Evolutionary conservation across 306 rosid species (phyloP).

Genomic region (Dalbergia cochinchinensis): DNA sequence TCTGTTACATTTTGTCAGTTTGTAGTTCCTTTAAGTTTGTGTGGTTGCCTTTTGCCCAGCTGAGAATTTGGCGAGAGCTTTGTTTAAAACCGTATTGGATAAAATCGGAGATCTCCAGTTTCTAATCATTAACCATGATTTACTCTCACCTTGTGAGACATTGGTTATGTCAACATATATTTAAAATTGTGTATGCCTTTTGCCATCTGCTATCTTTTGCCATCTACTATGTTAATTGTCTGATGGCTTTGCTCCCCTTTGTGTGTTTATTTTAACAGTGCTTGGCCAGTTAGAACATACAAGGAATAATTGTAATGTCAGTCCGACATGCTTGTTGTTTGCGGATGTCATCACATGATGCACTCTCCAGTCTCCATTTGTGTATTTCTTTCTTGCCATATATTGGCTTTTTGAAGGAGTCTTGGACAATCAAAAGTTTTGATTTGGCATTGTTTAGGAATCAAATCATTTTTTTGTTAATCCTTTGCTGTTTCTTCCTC

Average conservation of each 20-base stretch:
- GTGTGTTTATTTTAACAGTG: neutral
- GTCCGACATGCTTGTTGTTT: conserved; percentile 10
- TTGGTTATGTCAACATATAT: neutral
- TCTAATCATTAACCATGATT: neutral
- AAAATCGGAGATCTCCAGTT: conserved; percentile 14
- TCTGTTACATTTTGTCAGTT: neutral
- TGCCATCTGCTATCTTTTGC: neutral
- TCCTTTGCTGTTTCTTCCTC: conserved; percentile 1
- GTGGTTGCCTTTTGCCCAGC: neutral
- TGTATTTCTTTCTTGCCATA: conserved; percentile 15
- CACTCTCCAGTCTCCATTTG: neutral
- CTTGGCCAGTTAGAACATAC: neutral
- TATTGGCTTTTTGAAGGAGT: conserved; percentile 6
- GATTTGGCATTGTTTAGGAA: conserved; percentile 23
- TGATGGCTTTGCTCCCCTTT: neutral
- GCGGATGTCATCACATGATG: neutral
- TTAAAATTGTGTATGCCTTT: neutral
- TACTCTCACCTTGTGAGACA: neutral
- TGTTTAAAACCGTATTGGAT: neutral
- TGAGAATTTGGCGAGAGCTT: neutral
- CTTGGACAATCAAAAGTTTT: conserved; percentile 5
- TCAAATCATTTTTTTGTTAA: conserved; percentile 29
- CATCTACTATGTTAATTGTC: conserved; percentile 2
- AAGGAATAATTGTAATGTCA: neutral
- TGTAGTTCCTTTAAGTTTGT: conserved; percentile 19